Evolutionary conservation across 1,284 basidiomycete species (phyloP), one percentile per base, ranked within the genome.

Genomic region (Vanrija humicola): DNA sequence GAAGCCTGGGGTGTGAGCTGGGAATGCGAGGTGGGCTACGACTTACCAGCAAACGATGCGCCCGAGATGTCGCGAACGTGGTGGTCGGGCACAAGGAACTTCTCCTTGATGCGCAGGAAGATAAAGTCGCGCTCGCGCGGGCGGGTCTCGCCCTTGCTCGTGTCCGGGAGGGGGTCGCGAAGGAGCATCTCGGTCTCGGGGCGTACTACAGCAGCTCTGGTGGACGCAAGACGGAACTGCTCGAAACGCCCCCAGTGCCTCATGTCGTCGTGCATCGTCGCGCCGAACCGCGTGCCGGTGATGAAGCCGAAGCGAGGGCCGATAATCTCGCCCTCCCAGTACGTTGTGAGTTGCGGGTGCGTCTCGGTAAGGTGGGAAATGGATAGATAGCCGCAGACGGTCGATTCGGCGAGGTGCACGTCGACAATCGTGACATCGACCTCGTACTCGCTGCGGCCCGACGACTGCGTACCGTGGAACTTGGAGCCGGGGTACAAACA

Each of bases 41-140:
- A 79, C 83, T 69, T 65, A 90, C 91, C 91, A 60, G 91, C 93
- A 78, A 95, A 98, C 71, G 89, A 92, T 5, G 94, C 94, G 28
- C 94, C 94, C 66, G 85, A 91, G 74, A 98, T 96, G 75, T 95
- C 91, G 70, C 90, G 85, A 46, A 95, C 90, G 56, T 86, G 84
- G 76, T 95, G 90, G 74, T 95, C 90, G 9, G 94, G 94, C 14
- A 97, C 90, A 56, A 98, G 79, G 75, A 97, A 97, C 66, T 87
- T 83, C 77, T 98, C 94, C 78, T 98, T 98, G 89, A 93, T 96
- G 56, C 94, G 82, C 88, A 98, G 92, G 73, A 97, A 98, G 28
- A 81, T 70, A 56, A 78, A 81, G 49, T 75, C 74, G 48, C 76
- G 66, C 59, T 78, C 76, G 46, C 67, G 62, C 46, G 59, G 58